Evolutionary conservation across 2,329 filamentous ascomycete species (phyloP), one percentile per base, ranked within the genome.

Genomic region (Lojkania enalia): DNA sequence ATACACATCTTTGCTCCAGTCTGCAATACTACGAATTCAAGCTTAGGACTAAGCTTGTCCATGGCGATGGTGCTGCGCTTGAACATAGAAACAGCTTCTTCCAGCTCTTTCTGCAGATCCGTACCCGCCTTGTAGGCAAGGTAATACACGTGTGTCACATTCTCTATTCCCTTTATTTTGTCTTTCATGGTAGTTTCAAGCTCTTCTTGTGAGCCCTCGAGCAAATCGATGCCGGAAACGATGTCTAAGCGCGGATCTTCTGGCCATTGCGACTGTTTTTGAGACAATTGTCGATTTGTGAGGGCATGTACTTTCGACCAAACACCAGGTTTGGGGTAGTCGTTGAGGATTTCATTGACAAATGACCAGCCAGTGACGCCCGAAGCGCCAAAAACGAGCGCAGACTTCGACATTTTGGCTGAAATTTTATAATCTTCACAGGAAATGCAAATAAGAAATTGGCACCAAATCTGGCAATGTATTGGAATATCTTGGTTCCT

Each of bases 111-210:
- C 14, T 66, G 54, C 7, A 69, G 37, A 44, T 76, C 70, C 13
- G 64, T 61, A 13, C 60, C 64, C 12, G 69, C 71, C 53, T 74
- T 75, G 58, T 73, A 74, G 36, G 73, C 71, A 58, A 74, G 51
- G 44, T 71, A 76, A 55, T 73, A 73, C 11, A 74, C 66, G 58
- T 76, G 73, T 16, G 72, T 75, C 2, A 75, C 68, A 19, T 67
- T 61, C 6, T 64, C 55, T 6, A 75, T 58, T 2, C 63, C 60
- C 2, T 64, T 44, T 20, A 74, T 61, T 31, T 61, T 65, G 15
- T 55, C 41, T 35, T 61, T 57, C 36, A 74, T 44, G 20, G 58
- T 57, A 13, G 51, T 51, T 46, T 73, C 67, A 9, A 76, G 48
- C 9, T 70, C 63, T 25, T 74, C 61, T 41, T 73, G 71, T 37